Conservation (phyloP, 345 rosid genomes). For the Salix dunnii region DNA sequence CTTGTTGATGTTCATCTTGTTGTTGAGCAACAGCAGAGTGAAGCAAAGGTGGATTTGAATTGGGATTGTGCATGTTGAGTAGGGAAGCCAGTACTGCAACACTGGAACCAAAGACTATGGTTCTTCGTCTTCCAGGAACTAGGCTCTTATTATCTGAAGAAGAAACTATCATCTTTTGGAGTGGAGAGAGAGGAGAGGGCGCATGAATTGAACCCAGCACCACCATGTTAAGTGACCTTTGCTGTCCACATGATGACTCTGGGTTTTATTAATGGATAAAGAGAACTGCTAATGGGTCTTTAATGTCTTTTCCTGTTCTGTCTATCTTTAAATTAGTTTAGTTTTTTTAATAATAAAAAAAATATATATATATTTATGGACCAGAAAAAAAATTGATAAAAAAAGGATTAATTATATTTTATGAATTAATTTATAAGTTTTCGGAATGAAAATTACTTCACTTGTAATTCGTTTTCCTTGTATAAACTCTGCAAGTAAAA, state of each 20-base stretch:
- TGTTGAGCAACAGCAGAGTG: constrained; percentile 46
- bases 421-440: too few species aligned
- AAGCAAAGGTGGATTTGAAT: constrained; percentile 10
- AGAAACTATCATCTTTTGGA: constrained; percentile 6
- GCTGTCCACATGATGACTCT: neutral
- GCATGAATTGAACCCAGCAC: constrained; percentile 12
- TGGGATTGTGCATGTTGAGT: constrained; percentile 19
- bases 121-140: constrained; percentile 38
- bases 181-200: neutral
- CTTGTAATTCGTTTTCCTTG: neutral
- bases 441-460: too few species aligned
- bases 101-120: constrained; percentile 43
- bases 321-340: too few species aligned
- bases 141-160: constrained; percentile 1
- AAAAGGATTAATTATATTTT: too few species aligned
- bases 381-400: too few species aligned
- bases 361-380: too few species aligned
- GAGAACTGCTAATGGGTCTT: neutral
- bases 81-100: constrained; percentile 31
- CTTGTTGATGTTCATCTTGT: constrained; percentile 53
- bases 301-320: too few species aligned
- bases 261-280: neutral
- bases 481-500: too few species aligned
- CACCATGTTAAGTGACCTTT: neutral
- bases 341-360: too few species aligned